Base-by-base conservation (phyloP, 805 yeast species). In the Wickerhamiella bombiphila region DNA sequence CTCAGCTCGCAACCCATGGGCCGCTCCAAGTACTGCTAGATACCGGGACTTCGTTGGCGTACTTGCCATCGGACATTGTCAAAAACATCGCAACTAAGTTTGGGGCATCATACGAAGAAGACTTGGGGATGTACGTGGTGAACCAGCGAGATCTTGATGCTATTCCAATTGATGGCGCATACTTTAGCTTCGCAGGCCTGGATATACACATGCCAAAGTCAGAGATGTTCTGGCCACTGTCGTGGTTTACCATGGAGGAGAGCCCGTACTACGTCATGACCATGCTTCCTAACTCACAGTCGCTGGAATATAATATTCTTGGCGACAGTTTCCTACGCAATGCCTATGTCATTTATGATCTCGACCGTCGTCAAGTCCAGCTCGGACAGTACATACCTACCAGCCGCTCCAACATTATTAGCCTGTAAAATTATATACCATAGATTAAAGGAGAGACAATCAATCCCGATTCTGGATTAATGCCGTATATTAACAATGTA, bases 281-380 rank as follows among this genome's bases (percentile, higher is more conserved):
- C 2, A 35, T 54, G 5, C 40, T 54, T 36, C 42, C 54, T 8
- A 52, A 46, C 37, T 38, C 43, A 6, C 47, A 46, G 28, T 44
- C 55, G 8, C 35, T 51, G 45, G 56, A 54, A 58, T 42, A 45
- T 39, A 64, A 29, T 32, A 59, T 71, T 36, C 58, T 76, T 21
- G 82, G 81, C 14, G 78, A 72, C 47, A 65, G 65, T 40, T 65
- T 75, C 45, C 55, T 76, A 42, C 60, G 76, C 40, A 63, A 64
- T 35, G 72, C 73, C 2, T 76, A 75, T 49, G 61, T 69, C 15
- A 74, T 73, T 14, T 72, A 66, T 51, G 76, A 76, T 51, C 57
- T 74, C 36, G 80, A 71, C 14, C 64, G 60, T 39, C 53, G 53
- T 25, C 61, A 66, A 46, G 60, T 74, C 18, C 69, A 74, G 2